Conservation (phyloP, 2,329 filamentous ascomycete genomes). For the Xylaria sp. region DNA sequence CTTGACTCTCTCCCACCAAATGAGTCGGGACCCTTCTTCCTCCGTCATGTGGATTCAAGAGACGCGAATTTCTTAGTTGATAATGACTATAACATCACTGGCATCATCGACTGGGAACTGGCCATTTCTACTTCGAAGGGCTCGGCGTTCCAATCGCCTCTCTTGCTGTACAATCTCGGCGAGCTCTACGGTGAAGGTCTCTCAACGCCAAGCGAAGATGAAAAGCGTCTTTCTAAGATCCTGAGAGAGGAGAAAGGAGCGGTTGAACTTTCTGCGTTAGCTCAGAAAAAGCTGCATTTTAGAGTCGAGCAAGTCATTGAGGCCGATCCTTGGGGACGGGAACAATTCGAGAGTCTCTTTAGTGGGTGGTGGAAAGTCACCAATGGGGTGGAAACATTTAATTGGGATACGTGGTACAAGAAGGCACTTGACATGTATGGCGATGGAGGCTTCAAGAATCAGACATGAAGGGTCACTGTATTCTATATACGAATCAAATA, state of each 20-base stretch:
- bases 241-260: slow-evolving; percentile 29
- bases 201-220: slow-evolving; percentile 32
- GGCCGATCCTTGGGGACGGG: slow-evolving; percentile 25
- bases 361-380: slow-evolving; percentile 30
- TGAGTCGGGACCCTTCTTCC: slow-evolving; percentile 30
- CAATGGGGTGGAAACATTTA: slow-evolving; percentile 25
- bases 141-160: slow-evolving; percentile 33
- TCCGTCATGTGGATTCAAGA: slow-evolving; percentile 33
- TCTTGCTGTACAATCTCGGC: slow-evolving; percentile 30
- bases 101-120: slow-evolving; percentile 32
- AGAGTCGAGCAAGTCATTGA: slow-evolving; percentile 33
- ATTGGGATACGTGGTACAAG: slow-evolving; percentile 31
- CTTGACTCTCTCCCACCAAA: slow-evolving; percentile 33
- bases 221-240: slow-evolving; percentile 30
- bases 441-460: slow-evolving; percentile 24
- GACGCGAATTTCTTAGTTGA: slow-evolving; percentile 34
- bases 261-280: slow-evolving; percentile 26
- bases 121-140: slow-evolving; percentile 28
- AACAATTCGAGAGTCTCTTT: slow-evolving; percentile 21
- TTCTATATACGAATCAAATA: slow-evolving; percentile 4
- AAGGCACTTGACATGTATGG: slow-evolving; percentile 33
- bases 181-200: slow-evolving; percentile 27
- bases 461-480: not conserved
- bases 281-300: slow-evolving; percentile 33
- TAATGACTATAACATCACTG: slow-evolving; percentile 32